Conservation (phyloP, 371 early-diverging fungal genomes). For the Neoconidiobolus thromboides region DNA sequence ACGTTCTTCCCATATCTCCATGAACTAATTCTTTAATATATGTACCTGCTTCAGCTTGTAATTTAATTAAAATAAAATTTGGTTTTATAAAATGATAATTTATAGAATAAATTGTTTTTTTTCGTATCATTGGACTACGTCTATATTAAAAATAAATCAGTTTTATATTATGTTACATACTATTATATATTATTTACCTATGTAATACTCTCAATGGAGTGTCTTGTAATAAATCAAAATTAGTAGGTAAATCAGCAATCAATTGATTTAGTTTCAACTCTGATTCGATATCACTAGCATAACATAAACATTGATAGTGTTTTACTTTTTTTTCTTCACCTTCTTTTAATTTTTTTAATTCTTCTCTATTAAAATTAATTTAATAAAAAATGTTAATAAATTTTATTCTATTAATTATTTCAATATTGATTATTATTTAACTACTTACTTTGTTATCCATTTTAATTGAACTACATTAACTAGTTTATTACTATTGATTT, state of each 20-base stretch:
- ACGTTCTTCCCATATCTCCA: slow-evolving; percentile 84
- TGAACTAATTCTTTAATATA: slow-evolving; percentile 99
- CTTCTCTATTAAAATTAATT: slow-evolving; percentile 13
- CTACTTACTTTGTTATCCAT: not conserved
- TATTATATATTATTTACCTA: slow-evolving; percentile 16
- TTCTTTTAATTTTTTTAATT: slow-evolving; percentile 54
- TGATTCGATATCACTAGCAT: slow-evolving; percentile 26
- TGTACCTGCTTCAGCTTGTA: slow-evolving; percentile 84
- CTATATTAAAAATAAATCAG: slow-evolving; percentile 15
- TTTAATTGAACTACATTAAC: not conserved
- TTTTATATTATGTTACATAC: too few relatives aligned
- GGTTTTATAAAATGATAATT: slow-evolving; percentile 15
- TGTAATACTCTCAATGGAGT: slow-evolving; percentile 91
- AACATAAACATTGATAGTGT: slow-evolving; percentile 48
- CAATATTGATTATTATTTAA: not conserved
- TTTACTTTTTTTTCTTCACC: slow-evolving; percentile 73
- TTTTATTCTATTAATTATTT: too few relatives aligned
- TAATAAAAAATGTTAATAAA: not conserved
- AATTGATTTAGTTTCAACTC: slow-evolving; percentile 20
- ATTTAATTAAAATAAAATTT: slow-evolving; percentile 32
- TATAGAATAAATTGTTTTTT: slow-evolving; percentile 40
- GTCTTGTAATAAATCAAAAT: slow-evolving; percentile 46
- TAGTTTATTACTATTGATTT: too few relatives aligned
- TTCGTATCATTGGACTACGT: slow-evolving; percentile 50
- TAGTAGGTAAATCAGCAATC: slow-evolving; percentile 23